These are phyloP conservation scores for Xylariaceae sp. DNA, from an alignment of 2,329 filamentous ascomycete species.

Conservation along the genomic window DNA sequence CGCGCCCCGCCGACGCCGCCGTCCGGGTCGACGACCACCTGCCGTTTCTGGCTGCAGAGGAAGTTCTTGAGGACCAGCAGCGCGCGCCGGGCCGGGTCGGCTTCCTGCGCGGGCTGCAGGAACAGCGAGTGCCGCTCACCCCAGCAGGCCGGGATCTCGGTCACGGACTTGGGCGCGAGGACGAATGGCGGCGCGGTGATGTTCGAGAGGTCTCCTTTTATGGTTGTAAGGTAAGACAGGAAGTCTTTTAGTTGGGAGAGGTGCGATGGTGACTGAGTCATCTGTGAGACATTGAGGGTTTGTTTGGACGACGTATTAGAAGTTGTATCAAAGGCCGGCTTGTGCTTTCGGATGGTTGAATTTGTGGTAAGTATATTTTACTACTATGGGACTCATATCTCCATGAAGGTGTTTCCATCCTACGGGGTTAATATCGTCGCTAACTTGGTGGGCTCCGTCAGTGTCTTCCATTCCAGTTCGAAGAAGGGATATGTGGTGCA, in stretches of 20 bases:
- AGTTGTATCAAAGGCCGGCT: no score
- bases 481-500: background rate
- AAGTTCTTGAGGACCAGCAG: slow-evolving; percentile 53
- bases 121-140: slow-evolving; percentile 56
- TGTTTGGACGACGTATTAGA: background rate
- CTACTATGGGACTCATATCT: no score
- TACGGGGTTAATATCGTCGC: no score
- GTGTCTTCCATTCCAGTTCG: background rate
- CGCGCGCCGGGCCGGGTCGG: slow-evolving; percentile 43
- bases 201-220: slow-evolving; percentile 58
- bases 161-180: slow-evolving; percentile 56
- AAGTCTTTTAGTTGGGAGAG: slow-evolving; percentile 37
- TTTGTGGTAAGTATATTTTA: no score
- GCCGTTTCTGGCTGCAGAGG: slow-evolving; percentile 47
- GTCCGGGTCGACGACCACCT: slow-evolving; percentile 32
- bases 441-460: no score
- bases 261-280: slow-evolving; percentile 30
- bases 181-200: slow-evolving; percentile 60
- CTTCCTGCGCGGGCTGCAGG: slow-evolving; percentile 45
- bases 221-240: slow-evolving; percentile 52
- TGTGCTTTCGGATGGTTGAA: no score
- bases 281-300: slow-evolving; percentile 1
- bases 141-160: slow-evolving; percentile 61
- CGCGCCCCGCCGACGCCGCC: slow-evolving; percentile 46
- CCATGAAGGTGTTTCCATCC: no score